Base-by-base conservation (phyloP, 2,329 filamentous ascomycete species). In the Achaetomium macrosporum region DNA sequence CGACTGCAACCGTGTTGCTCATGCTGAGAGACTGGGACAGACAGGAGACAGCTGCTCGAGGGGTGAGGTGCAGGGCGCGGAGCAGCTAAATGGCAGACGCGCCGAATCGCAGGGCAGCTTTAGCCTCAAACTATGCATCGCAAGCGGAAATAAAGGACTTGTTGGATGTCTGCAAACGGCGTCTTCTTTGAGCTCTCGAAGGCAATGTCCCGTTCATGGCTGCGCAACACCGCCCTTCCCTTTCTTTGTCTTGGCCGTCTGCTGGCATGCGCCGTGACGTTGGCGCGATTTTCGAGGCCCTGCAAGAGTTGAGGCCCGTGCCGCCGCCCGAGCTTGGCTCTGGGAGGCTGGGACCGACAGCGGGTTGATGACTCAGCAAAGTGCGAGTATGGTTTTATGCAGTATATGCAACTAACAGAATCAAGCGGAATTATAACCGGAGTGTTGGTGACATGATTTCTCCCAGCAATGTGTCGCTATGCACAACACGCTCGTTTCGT, bases 121-220 rank as follows among this genome's bases (percentile, higher is more conserved):
- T 55, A 47, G 36, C 19, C 36, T 50, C 40, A 16, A 15, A 16
- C 35, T 33, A 45, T 47, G 50, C 56, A 59, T 58, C 56, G 54
- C 55, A 56, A 58, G 49, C 56, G 43, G 56, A 57, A 57, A 59
- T 51, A 59, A 37, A 63, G 53, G 59, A 36, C 40, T 50, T 63
- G 60, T 59, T 52, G 50, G 19, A n/a, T 52, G 35, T 33, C 54
- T 56, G 59, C 60, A 63, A 61, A 59, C 61, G 61, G 60, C 55
- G 49, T 43, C 11, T 47, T 50, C 57, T 59, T 61, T 61, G 56
- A 55, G 35, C 29, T 39, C n/a, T 40, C 30, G 42, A 48, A n/a
- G 29, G 19, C 41, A 36, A 36, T 6, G 42, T 15, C 25, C 30
- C 57, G 55, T 59, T 61, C 53, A 57, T 54, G 48, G 48, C 52